Evolutionary conservation across 2,329 filamentous ascomycete species (phyloP).

Genomic region (Fusarium sulawesiense): DNA sequence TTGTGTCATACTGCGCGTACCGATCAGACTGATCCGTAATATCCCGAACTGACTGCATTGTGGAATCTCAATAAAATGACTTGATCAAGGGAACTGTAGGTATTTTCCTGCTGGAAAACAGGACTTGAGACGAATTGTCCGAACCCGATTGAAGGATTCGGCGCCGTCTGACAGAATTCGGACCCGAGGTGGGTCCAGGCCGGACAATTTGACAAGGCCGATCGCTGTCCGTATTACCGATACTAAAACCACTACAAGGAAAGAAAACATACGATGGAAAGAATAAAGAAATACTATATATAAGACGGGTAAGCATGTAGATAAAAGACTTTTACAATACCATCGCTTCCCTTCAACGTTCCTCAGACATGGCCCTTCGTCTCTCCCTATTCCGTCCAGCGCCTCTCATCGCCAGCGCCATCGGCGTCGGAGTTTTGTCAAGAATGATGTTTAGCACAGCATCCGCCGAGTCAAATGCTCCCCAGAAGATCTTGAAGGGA

Average conservation of each 20-base stretch:
- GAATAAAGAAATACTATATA: neutral
- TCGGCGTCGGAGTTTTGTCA: constrained; percentile 32
- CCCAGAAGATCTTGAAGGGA: constrained; percentile 47
- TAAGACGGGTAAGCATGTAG: neutral
- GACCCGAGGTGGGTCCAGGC: neutral
- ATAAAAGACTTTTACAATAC: no score
- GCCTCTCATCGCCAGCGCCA: constrained; percentile 38
- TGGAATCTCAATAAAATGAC: no score
- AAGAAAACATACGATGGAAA: constrained; percentile 2
- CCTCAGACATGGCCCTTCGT: constrained; percentile 19
- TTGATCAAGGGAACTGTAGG: no score
- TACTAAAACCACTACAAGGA: neutral
- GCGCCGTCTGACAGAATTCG: neutral
- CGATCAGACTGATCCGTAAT: no score
- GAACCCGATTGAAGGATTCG: neutral
- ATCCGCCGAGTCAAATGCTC: constrained; percentile 32
- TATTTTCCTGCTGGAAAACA: neutral
- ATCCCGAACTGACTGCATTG: no score
- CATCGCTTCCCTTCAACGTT: neutral
- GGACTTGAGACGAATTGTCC: neutral
- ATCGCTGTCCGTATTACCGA: neutral
- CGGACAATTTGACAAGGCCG: neutral
- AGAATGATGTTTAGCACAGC: constrained; percentile 40
- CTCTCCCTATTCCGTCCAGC: constrained; percentile 30
- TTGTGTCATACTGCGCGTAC: no score